These are phyloP conservation scores for Ceratocystis cacaofunesta DNA, from an alignment of 2,329 filamentous ascomycete genomes.

Conservation along the genomic window DNA sequence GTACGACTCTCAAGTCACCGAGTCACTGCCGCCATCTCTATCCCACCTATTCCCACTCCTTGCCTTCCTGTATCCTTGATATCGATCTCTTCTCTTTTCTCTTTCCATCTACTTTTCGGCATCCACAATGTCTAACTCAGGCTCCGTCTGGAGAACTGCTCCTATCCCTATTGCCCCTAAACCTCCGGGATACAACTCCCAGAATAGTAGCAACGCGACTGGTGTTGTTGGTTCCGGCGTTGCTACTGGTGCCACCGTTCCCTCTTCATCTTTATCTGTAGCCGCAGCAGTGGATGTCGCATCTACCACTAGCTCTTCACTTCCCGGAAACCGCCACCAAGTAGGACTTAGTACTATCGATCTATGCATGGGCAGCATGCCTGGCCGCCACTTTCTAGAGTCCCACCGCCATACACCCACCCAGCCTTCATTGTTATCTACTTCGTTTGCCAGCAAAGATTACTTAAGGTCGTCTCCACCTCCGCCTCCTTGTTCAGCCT, in stretches of 20 bases:
- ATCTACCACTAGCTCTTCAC: slow-evolving; percentile 8
- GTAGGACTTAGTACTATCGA: slow-evolving; percentile 35
- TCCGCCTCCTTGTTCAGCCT: slow-evolving; percentile 50
- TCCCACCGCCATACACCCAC: slow-evolving; percentile 1
- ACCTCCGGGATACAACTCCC: slow-evolving; percentile 28
- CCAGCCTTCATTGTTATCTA: background rate
- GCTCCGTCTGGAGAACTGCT: slow-evolving; percentile 42
- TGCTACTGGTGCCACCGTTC: slow-evolving; percentile 16
- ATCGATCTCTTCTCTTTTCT: background rate
- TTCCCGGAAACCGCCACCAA: slow-evolving; percentile 25
- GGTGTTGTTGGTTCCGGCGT: slow-evolving; percentile 25
- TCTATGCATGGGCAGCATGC: slow-evolving; percentile 35
- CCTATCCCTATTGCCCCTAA: slow-evolving; percentile 53
- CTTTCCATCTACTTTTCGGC: too few relatives aligned
- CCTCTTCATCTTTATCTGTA: background rate
- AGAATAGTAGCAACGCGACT: background rate
- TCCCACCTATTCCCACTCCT: too few relatives aligned
- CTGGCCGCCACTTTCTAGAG: slow-evolving; percentile 14
- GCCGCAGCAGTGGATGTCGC: background rate
- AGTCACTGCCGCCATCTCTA: too few relatives aligned
- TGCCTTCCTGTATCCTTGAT: background rate
- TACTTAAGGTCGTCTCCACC: slow-evolving; percentile 19
- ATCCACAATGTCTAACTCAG: slow-evolving; percentile 37
- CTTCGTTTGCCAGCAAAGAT: slow-evolving; percentile 34
- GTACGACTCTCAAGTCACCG: background rate